Evolutionary conservation across 805 yeast genomes (phyloP), one percentile per base, ranked within the genome.

Genomic region (Yarrowia phangngaensis): DNA sequence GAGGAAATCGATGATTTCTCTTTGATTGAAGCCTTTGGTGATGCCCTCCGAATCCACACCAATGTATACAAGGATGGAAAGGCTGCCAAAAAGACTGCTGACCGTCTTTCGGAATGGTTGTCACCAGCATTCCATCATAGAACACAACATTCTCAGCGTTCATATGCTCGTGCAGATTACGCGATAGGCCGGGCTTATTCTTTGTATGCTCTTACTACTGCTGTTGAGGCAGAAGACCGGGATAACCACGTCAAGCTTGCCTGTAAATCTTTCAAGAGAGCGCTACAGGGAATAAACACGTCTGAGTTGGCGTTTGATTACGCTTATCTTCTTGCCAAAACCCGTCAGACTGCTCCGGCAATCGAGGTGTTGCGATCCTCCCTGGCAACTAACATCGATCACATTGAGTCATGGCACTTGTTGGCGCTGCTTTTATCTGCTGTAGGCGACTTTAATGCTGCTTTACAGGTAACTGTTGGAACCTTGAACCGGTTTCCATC

Each of bases 401-500:
- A 78, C 41, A 69, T 80, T 56, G 74, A 73, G 56, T 73, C 80
- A 6, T 79, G 90, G 79, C 84, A 84, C 59, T 65, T 85, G 55
- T 65, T 84, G 30, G 75, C 79, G 0, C 70, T 84, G 51, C 63
- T 83, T n/a, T 69, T 79, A 22, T 75, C 89, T 0, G 73, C 81
- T 0, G 72, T 73, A 29, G 85, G 82, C 50, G 77, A 74, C 52
- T 70, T 69, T 30, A 71, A 68, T 32, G 76, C 76, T 26, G 74
- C 82, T 12, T 76, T 75, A 51, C 76, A 76, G 51, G 73, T 82
- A 45, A 68, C 80, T 15, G 72, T 73, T 35, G 74, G 75, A 40
- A 78, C 79, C 0, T 60, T 75, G 26, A 70, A 72, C 49, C 26
- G 35, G 8, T 41, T 41, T 22, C 22, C 35, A 8, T 8, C 32